Base-by-base conservation (phyloP, 495 filamentous ascomycete genomes). In the Evernia prunastri region DNA sequence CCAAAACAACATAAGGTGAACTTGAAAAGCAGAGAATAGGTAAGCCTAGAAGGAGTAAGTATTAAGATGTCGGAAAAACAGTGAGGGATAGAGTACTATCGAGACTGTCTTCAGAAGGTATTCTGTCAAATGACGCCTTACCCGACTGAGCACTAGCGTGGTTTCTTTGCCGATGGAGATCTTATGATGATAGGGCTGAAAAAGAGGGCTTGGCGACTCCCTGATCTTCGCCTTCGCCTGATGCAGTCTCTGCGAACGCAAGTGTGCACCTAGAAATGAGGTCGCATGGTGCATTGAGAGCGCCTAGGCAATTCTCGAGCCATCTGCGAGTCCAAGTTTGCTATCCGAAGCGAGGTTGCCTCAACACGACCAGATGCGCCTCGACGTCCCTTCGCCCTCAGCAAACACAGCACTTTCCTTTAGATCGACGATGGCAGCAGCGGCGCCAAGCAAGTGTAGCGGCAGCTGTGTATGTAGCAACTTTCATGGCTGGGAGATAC, bases 401-500 rank as follows among this genome's bases (percentile, higher is more conserved):
- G 45, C 36, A 63, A 27, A 25, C 43, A 35, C 60, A 58, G 37
- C 60, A 43, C 43, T 40, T 63, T 37, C 57, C 63, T 29, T 54
- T 68, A 42, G 67, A 68, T 68, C 68, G 63, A 69, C 61, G 64
- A 70, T 72, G 64, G 68, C 72, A 74, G 58, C 69, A 72, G 61
- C 71, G 74, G 56, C 59, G 71, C 51, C 72, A 75, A 51, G 67
- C 75, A 51, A 71, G 67, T 23, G 75, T 72, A 56, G 74, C 78
- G 33, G 73, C 77, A 37, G 72, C 79, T 61, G 75, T 81, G 79
- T 82, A 72, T 68, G 78, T 70, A 54, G n/a, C n/a, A n/a, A n/a
- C n/a, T n/a, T n/a, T n/a, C n/a, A n/a, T n/a, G n/a, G n/a, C n/a
- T n/a, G n/a, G n/a, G n/a, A n/a, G n/a, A n/a, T n/a, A n/a, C n/a